Evolutionary conservation across 805 yeast species (phyloP).

Genomic region (Yamadazyma endophytica): DNA sequence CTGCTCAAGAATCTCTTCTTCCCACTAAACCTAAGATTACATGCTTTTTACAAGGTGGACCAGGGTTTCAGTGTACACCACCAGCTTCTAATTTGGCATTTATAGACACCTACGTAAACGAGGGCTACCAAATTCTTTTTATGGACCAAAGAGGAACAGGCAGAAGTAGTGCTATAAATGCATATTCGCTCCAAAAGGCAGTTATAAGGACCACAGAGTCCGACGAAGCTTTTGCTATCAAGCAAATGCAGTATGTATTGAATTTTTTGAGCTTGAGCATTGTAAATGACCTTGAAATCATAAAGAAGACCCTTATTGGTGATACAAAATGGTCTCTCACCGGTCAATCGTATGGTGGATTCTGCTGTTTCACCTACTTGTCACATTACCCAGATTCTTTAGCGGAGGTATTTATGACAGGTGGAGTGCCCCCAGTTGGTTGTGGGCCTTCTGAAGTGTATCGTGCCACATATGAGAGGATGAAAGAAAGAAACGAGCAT

Average conservation of each 20-base stretch:
- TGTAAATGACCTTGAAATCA: slow-evolving; percentile 46
- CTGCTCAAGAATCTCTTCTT: slow-evolving; percentile 12
- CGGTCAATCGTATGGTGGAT: slow-evolving; percentile 59
- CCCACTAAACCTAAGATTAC: slow-evolving; percentile 32
- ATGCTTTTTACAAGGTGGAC: slow-evolving; percentile 51
- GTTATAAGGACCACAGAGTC: slow-evolving; percentile 11
- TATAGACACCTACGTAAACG: slow-evolving; percentile 20
- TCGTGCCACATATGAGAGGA: slow-evolving; percentile 41
- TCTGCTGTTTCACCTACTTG: slow-evolving; percentile 45
- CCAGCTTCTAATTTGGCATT: slow-evolving; percentile 33
- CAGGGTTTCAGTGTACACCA: slow-evolving; percentile 44
- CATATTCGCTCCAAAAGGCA: slow-evolving; percentile 16
- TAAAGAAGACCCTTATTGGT: slow-evolving; percentile 35
- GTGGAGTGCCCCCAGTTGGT: slow-evolving; percentile 56
- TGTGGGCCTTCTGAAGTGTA: slow-evolving; percentile 46
- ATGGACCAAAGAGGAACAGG: slow-evolving; percentile 66
- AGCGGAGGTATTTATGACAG: slow-evolving; percentile 46
- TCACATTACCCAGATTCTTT: slow-evolving; percentile 42
- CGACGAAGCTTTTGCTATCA: slow-evolving; percentile 12
- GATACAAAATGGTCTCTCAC: slow-evolving; percentile 44
- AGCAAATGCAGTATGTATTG: slow-evolving; percentile 36
- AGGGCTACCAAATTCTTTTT: slow-evolving; percentile 41
- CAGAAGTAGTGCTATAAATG: slow-evolving; percentile 43
- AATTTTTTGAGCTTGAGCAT: slow-evolving; percentile 53
- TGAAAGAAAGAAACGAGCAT: slow-evolving; percentile 44